These are phyloP conservation scores for Tephrocybe sp. DNA, from an alignment of 768 basidiomycete genomes.

Conservation along the genomic window DNA sequence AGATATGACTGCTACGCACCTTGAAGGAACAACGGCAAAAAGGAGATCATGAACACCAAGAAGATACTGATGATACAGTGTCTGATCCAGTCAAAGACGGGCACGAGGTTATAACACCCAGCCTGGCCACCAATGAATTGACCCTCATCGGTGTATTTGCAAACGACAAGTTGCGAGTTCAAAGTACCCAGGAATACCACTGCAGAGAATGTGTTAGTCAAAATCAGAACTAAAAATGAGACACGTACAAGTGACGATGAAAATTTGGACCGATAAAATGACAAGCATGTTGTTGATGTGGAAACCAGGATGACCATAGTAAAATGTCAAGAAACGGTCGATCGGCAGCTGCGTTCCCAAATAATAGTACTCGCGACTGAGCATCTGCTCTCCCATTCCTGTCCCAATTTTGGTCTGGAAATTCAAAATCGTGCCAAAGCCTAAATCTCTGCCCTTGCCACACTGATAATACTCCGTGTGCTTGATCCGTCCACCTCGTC, in stretches of 20 bases:
- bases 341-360: slow-evolving; percentile 96
- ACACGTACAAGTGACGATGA: slow-evolving; percentile 84
- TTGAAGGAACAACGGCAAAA: slow-evolving; percentile 93
- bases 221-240: slow-evolving; percentile 1
- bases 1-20: slow-evolving; percentile 44
- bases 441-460: slow-evolving; percentile 97
- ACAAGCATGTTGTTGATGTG: slow-evolving; percentile 99
- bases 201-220: slow-evolving; percentile 27
- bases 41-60: slow-evolving; percentile 97
- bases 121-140: slow-evolving; percentile 74
- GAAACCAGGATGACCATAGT: slow-evolving; percentile 99
- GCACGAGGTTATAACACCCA: slow-evolving; percentile 93
- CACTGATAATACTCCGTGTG: slow-evolving; percentile 99
- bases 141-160: slow-evolving; percentile 72
- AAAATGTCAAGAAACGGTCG: slow-evolving; percentile 99
- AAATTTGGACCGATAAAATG: slow-evolving; percentile 94
- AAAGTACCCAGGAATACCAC: slow-evolving; percentile 96
- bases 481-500: slow-evolving; percentile 96
- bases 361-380: slow-evolving; percentile 99
- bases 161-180: slow-evolving; percentile 78
- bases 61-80: slow-evolving; percentile 98
- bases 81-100: slow-evolving; percentile 94
- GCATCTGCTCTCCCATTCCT: slow-evolving; percentile 99
- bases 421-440: slow-evolving; percentile 98
- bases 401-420: slow-evolving; percentile 99